Conservation (phyloP, 2,329 filamentous ascomycete genomes). For the Diaporthe helianthi region DNA sequence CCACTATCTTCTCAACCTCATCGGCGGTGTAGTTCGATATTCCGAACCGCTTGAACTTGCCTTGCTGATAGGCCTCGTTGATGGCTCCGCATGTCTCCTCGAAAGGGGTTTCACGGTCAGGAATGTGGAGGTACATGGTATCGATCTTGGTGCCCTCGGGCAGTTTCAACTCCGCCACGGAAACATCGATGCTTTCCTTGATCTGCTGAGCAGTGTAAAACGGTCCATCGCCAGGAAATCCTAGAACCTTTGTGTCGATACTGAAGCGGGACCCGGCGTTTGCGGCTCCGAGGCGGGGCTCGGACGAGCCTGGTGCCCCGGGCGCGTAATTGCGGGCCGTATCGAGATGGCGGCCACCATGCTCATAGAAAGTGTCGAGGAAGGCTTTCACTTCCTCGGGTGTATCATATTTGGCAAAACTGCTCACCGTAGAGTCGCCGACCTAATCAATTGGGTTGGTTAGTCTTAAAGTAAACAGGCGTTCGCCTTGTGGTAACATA, state of each 20-base stretch:
- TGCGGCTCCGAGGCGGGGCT: slow-evolving; percentile 42
- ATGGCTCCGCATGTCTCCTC: slow-evolving; percentile 71
- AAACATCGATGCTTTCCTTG: slow-evolving; percentile 41
- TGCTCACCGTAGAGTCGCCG: slow-evolving; percentile 30
- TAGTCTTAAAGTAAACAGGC: not conserved
- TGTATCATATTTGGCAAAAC: slow-evolving; percentile 33
- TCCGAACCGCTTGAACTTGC: slow-evolving; percentile 73
- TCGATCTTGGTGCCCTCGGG: not conserved
- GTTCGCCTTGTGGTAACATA: not conserved
- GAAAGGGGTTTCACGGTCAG: slow-evolving; percentile 62
- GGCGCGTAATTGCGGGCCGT: slow-evolving; percentile 45
- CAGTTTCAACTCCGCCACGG: slow-evolving; percentile 42
- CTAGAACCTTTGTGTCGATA: slow-evolving; percentile 47
- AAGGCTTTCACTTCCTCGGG: slow-evolving; percentile 39
- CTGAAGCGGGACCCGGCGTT: slow-evolving; percentile 41
- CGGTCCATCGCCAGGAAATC: slow-evolving; percentile 36
- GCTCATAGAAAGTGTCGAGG: slow-evolving; percentile 38
- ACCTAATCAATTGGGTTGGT: slow-evolving; percentile 21
- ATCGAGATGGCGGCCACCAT: slow-evolving; percentile 43
- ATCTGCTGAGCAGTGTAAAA: slow-evolving; percentile 42
- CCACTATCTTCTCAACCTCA: slow-evolving; percentile 75
- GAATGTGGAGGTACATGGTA: slow-evolving; percentile 18
- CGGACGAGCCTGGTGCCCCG: slow-evolving; percentile 39
- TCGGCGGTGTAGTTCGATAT: slow-evolving; percentile 75
- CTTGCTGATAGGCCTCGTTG: slow-evolving; percentile 70